phyloP scores from a whole-genome alignment of 2,329 filamentous ascomycete genomes.

The Leptographium flavum region DNA sequence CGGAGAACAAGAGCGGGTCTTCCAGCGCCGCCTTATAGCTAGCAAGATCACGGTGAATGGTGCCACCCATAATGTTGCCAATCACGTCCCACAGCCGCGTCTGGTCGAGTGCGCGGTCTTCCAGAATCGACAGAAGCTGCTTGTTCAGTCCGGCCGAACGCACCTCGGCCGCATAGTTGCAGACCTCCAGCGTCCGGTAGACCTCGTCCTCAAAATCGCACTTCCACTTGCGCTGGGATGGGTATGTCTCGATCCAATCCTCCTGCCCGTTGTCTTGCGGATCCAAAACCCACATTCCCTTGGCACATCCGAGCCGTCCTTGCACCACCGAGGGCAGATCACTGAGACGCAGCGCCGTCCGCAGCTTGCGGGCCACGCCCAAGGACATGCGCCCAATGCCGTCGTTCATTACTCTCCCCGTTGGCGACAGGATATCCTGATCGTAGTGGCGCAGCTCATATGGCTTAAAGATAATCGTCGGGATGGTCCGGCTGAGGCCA shows the following conservation, averaged over 20 bases:
- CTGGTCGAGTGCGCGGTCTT: conserved; percentile 38
- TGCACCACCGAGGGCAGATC: conserved; percentile 53
- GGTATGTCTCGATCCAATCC: conserved; percentile 52
- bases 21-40: conserved; percentile 35
- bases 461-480: conserved; percentile 29
- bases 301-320: conserved; percentile 56
- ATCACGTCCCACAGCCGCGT: conserved; percentile 32
- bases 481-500: conserved; percentile 35
- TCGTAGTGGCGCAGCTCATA: conserved; percentile 28
- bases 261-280: conserved; percentile 26
- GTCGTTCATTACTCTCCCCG: conserved; percentile 43
- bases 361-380: conserved; percentile 39
- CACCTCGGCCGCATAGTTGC: conserved; percentile 30
- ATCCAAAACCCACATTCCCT: conserved; percentile 61
- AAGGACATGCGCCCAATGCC: conserved; percentile 53
- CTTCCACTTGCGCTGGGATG: conserved; percentile 56
- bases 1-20: conserved; percentile 32
- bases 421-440: conserved; percentile 24
- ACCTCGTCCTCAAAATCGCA: conserved; percentile 30
- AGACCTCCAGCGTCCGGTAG: conserved; percentile 53
- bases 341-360: conserved; percentile 30
- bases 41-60: conserved; percentile 37
- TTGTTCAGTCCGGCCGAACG: conserved; percentile 45
- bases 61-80: conserved; percentile 29
- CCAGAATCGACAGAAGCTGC: conserved; percentile 55